Conservation (phyloP, 192 early-diverging fungal genomes). For the Coemansia sp. region DNA sequence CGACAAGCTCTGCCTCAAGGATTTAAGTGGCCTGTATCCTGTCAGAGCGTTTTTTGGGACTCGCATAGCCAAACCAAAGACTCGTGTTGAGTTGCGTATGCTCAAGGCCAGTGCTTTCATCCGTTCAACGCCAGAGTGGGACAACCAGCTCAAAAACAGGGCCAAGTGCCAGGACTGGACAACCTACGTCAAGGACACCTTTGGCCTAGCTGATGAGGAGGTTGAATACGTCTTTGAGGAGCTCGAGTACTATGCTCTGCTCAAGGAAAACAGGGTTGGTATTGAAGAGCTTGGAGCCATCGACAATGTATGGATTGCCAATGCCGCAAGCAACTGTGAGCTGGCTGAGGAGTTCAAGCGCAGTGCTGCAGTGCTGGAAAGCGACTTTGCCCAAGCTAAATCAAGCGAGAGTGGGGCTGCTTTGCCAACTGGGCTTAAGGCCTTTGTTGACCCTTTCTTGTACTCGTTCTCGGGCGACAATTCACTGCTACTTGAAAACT, state of each 20-base stretch:
- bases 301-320: slow-evolving; percentile 16
- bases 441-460: background rate
- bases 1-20: background rate
- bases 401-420: background rate
- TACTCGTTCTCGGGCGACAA: background rate
- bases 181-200: background rate
- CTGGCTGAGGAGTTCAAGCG: background rate
- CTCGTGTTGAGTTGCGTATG: background rate
- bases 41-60: background rate
- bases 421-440: background rate
- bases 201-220: slow-evolving; percentile 15
- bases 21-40: background rate
- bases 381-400: background rate
- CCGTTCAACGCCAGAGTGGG: background rate
- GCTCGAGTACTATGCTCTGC: slow-evolving; percentile 22
- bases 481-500: background rate
- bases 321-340: background rate
- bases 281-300: slow-evolving; percentile 35
- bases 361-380: background rate
- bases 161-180: background rate
- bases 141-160: background rate
- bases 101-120: slow-evolving; percentile 1
- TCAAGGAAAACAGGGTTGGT: background rate
- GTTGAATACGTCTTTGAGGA: slow-evolving; percentile 26
- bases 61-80: background rate